Evolutionary conservation across 257 asterid genomes (phyloP), one percentile per base, ranked within the genome.

Genomic region (Ilex aquifolium): DNA sequence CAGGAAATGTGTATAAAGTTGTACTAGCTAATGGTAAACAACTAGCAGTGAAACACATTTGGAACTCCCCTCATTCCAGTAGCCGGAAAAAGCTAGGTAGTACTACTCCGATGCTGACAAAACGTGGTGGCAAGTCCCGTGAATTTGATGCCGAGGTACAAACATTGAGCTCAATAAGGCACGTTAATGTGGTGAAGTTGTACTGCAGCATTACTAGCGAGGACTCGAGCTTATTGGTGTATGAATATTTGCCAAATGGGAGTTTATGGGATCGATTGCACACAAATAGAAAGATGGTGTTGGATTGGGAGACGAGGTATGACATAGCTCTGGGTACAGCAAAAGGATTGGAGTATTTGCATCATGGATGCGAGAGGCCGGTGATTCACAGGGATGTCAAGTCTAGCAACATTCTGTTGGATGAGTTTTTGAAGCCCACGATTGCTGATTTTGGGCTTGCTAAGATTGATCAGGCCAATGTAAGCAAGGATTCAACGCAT

Each of bases 371-470:
- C 1, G 91, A 83, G 14, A 65, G 77, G n/a, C 91, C 95, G 8
- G 74, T 92, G 50, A 74, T 88, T 67, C 98, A 92, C 65, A 82
- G 98, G 2, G 98, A 92, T 65, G 95, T 92, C 1, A 92, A 92
- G 76, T 92, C 98, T 4, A 89, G 98, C 74, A 92, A 92, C 65
- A 92, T 92, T n/a, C 69, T 92, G 56, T 67, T 92, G 73, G 98
- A 92, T 44, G 95, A 86, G 60, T 57, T 69, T 21, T 30, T 85
- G 65, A 83, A 87, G 75, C 98, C 98, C 2, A 62, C 88, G 51
- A 86, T 92, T 17, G 97, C 98, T 0, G 98, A 92, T 77, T 92
- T 92, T 27, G 98, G 98, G 1, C 87, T 92, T 0, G 95, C 98
- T 0, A 92, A 79, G 79, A 85, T 83, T 16, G 69, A 78, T 64